phyloP scores from a whole-genome alignment of 176 grass and related monocot genomes.

The Dendrocalamus sinicus region DNA sequence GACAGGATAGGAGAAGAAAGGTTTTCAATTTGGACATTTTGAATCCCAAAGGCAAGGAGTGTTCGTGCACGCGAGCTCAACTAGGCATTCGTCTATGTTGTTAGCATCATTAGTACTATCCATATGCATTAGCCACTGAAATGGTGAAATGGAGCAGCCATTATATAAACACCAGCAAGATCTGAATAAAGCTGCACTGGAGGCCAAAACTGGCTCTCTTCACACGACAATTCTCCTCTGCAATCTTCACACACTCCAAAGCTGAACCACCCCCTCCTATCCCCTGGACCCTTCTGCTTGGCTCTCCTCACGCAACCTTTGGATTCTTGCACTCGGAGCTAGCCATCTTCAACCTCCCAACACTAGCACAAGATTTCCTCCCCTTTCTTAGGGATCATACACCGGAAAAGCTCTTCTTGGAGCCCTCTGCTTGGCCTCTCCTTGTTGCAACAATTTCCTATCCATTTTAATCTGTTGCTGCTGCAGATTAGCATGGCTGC shows the following conservation, averaged over 20 bases:
- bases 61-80: too few relatives aligned
- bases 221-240: constrained; percentile 31
- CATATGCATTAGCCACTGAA: neutral
- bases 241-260: neutral
- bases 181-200: constrained; percentile 33
- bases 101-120: neutral
- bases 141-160: neutral
- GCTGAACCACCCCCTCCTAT: constrained; percentile 21
- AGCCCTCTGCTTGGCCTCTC: constrained; percentile 60
- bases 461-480: neutral
- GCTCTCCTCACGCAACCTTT: constrained; percentile 31
- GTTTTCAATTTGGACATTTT: neutral
- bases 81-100: neutral
- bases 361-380: constrained; percentile 23
- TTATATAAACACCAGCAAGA: constrained; percentile 20
- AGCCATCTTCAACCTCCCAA: constrained; percentile 42
- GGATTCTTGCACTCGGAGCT: constrained; percentile 53
- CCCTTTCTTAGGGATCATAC: constrained; percentile 25
- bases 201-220: constrained; percentile 27
- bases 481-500: constrained; percentile 18
- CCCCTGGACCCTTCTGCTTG: constrained; percentile 59
- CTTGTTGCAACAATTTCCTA: neutral
- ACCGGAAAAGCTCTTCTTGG: constrained; percentile 58
- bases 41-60: neutral
- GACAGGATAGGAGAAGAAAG: neutral